A percentile compares a stretch with the other conserved stretches of the same genome.
These are phyloP conservation scores for Hypoxylon perforatum DNA, from an alignment of 495 filamentous ascomycete genomes.

Conservation along the genomic window DNA sequence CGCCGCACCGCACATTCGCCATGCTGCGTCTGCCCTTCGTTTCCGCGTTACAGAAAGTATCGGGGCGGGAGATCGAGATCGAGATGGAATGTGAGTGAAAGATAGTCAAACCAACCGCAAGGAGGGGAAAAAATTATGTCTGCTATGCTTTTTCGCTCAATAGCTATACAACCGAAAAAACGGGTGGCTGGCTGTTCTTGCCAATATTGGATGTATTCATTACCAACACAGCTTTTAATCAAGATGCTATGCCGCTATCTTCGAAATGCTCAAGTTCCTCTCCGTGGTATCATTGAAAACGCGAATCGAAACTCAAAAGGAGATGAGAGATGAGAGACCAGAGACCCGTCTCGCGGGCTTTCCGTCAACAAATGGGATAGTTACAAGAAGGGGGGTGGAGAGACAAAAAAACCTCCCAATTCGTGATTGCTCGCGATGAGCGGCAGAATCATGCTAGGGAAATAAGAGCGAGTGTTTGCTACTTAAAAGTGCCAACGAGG, in stretches of 20 bases:
- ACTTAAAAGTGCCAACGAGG: conserved; percentile 39
- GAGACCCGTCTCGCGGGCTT: conserved; percentile 27
- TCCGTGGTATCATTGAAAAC: conserved; percentile 34
- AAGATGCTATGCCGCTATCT: conserved; percentile 10
- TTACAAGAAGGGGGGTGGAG: conserved; percentile 15
- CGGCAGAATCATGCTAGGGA: not conserved
- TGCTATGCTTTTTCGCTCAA: conserved; percentile 8
- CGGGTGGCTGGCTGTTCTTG: conserved; percentile 6
- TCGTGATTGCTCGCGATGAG: conserved; percentile 6
- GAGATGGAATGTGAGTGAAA: conserved; percentile 28
- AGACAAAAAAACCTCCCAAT: conserved; percentile 5
- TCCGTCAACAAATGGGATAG: conserved; percentile 30
- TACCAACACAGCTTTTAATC: conserved; percentile 8
- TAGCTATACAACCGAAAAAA: not conserved
- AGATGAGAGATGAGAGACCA: no score
- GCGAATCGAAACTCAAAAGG: conserved; percentile 27
- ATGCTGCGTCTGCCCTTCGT: conserved; percentile 41
- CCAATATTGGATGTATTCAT: conserved; percentile 7
- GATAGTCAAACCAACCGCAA: conserved; percentile 20
- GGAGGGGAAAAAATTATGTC: conserved; percentile 14
- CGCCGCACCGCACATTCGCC: conserved; percentile 25
- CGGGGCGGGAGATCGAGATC: not conserved
- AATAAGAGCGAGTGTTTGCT: not conserved
- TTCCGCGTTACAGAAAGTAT: conserved; percentile 33
- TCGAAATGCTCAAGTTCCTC: conserved; percentile 16